Evolutionary conservation across 1,139 yeast species (phyloP), one percentile per base, ranked within the genome.

Genomic region (Yamadazyma buinensis): DNA sequence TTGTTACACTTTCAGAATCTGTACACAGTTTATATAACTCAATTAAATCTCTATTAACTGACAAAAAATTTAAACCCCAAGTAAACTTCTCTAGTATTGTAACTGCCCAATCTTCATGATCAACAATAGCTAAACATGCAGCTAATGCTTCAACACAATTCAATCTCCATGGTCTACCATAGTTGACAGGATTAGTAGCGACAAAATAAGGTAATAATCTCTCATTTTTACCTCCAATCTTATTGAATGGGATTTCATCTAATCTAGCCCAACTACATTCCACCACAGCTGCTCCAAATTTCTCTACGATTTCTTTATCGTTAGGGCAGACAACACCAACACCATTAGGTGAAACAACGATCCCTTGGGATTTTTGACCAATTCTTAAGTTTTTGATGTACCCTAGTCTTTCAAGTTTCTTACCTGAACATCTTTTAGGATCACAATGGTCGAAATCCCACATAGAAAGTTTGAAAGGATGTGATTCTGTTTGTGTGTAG

Each of bases 371-470:
- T 59, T 88, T 92, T 52, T 90, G 97, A 0, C 98, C 98, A 11
- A 92, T 77, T 41, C 95, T 65, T 41, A 94, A 57, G 40, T 78
- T 77, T 42, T 79, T 78, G 33, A 94, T 88, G 22, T 87, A 61
- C 0, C 98, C 98, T 24, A 92, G 59, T 37, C 98, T 68, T 54
- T 87, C 96, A 25, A 92, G 68, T 55, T 90, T 92, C 64, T 92
- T 92, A 17, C 98, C 99, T 44, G 95, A 84, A 54, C 99, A 92
- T 54, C 97, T 72, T 55, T 94, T 94, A 3, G 99, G 99, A 59
- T 92, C 98, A 63, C 99, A 92, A 57, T 92, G 99, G 49, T 90
- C 95, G 54, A 94, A 92, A 59, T 92, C 92, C 97, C 95, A 84
- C 95, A 84, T 84, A 9, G 90, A 92, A 26, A 84, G 51, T 51